A percentile compares a stretch with the other conserved stretches of the same genome.
Evolutionary conservation across 2,329 filamentous ascomycete species (phyloP).

Genomic region (Calonectria hongkongensis): DNA sequence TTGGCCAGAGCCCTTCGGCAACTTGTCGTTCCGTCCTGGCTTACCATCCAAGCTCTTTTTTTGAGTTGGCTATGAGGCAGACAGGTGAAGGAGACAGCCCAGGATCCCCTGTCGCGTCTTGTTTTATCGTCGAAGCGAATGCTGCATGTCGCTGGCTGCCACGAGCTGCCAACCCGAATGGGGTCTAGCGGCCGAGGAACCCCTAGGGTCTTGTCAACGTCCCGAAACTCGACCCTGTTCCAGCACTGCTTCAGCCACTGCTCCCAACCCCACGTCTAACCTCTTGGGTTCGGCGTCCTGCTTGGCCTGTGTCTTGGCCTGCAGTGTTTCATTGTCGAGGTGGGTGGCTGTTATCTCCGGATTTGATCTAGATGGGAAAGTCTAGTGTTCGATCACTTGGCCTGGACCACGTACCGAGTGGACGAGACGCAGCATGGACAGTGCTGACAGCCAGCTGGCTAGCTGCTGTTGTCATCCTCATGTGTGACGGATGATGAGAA

Average conservation of each 20-base stretch:
- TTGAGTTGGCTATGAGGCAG: constrained; percentile 19
- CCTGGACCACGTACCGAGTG: not conserved
- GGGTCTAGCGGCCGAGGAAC: constrained; percentile 38
- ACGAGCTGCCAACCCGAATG: constrained; percentile 38
- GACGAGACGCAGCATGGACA: not conserved
- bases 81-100: not conserved
- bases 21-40: constrained; percentile 33
- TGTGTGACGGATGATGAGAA: constrained; percentile 12
- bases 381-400: constrained; percentile 12
- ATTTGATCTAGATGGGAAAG: constrained; percentile 24
- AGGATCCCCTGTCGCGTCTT: constrained; percentile 40
- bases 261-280: constrained; percentile 25
- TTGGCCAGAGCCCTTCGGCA: constrained; percentile 33
- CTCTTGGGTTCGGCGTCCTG: constrained; percentile 22
- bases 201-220: constrained; percentile 37
- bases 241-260: constrained; percentile 67
- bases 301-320: constrained; percentile 1
- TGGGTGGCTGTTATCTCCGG: not conserved
- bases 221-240: constrained; percentile 68
- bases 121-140: constrained; percentile 47
- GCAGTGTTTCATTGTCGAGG: constrained; percentile 26
- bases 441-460: constrained; percentile 13
- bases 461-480: constrained; percentile 10
- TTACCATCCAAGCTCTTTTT: constrained; percentile 29
- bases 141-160: constrained; percentile 33